Evolutionary conservation across 1,284 basidiomycete species (phyloP).

Genomic region (Wallemia ichthyophaga): DNA sequence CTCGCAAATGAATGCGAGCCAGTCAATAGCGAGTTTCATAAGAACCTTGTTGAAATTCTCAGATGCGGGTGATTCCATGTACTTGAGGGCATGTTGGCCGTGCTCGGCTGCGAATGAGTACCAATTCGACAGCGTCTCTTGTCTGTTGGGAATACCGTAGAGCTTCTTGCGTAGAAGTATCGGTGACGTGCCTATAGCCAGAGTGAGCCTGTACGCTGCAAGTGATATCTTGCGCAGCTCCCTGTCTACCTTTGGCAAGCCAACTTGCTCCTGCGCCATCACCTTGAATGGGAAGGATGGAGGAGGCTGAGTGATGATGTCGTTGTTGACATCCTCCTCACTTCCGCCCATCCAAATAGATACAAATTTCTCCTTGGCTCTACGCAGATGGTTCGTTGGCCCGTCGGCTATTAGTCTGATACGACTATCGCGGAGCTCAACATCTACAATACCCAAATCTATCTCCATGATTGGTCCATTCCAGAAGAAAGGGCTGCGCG

Average conservation of each 20-base stretch:
- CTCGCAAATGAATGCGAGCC: slow-evolving; percentile 96
- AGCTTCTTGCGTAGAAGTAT: slow-evolving; percentile 46
- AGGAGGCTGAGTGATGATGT: slow-evolving; percentile 12
- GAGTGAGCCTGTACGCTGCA: slow-evolving; percentile 63
- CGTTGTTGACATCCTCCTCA: slow-evolving; percentile 18
- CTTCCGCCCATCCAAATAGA: slow-evolving; percentile 24
- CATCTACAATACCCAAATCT: slow-evolving; percentile 29
- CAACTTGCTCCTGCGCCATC: slow-evolving; percentile 61
- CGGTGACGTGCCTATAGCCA: slow-evolving; percentile 72
- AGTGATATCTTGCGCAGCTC: slow-evolving; percentile 72
- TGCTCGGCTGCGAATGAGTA: slow-evolving; percentile 80
- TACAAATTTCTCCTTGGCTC: slow-evolving; percentile 48
- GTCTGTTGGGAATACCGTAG: slow-evolving; percentile 29
- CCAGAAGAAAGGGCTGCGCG: slow-evolving; percentile 71
- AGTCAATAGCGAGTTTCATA: slow-evolving; percentile 67
- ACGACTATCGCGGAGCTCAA: slow-evolving; percentile 51
- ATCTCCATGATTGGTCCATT: slow-evolving; percentile 50
- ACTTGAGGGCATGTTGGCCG: slow-evolving; percentile 55
- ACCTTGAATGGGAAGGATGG: slow-evolving; percentile 21
- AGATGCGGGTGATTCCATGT: slow-evolving; percentile 44
- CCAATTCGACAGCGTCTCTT: slow-evolving; percentile 83
- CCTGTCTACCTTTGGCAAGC: slow-evolving; percentile 60
- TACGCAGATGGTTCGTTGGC: slow-evolving; percentile 36
- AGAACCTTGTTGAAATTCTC: slow-evolving; percentile 51
- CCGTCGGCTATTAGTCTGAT: slow-evolving; percentile 68